Conservation (phyloP, 768 basidiomycete genomes). For the Macrolepiota dolichaula region DNA sequence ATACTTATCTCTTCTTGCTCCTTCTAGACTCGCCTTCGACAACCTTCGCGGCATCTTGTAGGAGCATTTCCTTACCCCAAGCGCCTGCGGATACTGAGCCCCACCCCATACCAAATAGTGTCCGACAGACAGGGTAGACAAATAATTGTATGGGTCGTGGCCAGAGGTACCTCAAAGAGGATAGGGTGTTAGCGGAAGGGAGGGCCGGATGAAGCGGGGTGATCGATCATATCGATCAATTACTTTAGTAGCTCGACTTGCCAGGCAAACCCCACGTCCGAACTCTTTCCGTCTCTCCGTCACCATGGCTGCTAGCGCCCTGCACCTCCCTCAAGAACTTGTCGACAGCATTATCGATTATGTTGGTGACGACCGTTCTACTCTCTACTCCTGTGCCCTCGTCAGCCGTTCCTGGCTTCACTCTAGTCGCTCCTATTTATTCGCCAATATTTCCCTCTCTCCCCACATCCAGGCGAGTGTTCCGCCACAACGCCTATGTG, state of each 20-base stretch:
- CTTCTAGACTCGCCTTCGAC: not conserved
- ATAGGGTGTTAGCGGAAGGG: not conserved
- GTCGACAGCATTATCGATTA: conserved; percentile 47
- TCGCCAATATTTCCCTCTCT: conserved; percentile 35
- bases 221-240: conserved; percentile 30
- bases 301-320: conserved; percentile 15
- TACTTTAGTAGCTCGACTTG: conserved; percentile 2
- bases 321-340: conserved; percentile 40
- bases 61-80: not conserved
- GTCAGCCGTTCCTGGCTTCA: conserved; percentile 38
- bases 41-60: not conserved
- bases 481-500: conserved; percentile 30
- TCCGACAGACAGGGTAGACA: not conserved
- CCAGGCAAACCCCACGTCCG: not conserved
- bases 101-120: not conserved
- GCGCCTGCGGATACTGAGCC: not conserved
- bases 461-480: conserved; percentile 23
- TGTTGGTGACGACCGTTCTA: conserved; percentile 29
- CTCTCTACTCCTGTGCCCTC: conserved; percentile 31
- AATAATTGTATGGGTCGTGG: no score
- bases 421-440: conserved; percentile 35
- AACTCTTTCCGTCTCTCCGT: conserved; percentile 8
- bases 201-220: conserved; percentile 12
- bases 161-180: no score
- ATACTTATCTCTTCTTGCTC: not conserved